A percentile compares a stretch with the other conserved stretches of the same genome.
Evolutionary conservation across 1,284 basidiomycete species (phyloP).

Genomic region (Ustilago sp.): DNA sequence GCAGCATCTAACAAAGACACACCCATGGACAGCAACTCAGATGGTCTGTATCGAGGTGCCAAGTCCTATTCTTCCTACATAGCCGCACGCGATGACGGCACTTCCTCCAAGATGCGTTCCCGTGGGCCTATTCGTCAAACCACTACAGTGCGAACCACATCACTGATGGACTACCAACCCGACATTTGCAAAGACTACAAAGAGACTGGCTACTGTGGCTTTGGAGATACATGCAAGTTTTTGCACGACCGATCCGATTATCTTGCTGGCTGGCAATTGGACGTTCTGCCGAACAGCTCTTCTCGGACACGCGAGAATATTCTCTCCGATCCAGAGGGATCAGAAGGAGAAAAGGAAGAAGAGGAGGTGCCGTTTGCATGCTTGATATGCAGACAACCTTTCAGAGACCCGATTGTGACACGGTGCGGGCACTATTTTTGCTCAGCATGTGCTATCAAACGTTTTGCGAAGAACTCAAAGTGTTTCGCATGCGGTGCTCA

Average conservation of each 20-base stretch:
- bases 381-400: constrained; percentile 92
- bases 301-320: constrained; percentile 43
- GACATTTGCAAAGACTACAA: constrained; percentile 99
- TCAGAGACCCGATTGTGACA: constrained; percentile 93
- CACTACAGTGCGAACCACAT: constrained; percentile 91
- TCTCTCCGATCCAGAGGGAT: constrained; percentile 34
- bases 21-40: constrained; percentile 72
- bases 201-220: constrained; percentile 99
- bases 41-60: constrained; percentile 89
- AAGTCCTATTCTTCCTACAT: constrained; percentile 84
- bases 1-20: constrained; percentile 1
- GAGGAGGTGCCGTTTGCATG: constrained; percentile 98
- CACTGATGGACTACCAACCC: constrained; percentile 96
- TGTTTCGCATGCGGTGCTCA: constrained; percentile 93
- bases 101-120: constrained; percentile 88
- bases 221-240: constrained; percentile 94
- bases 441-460: constrained; percentile 87
- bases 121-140: constrained; percentile 56
- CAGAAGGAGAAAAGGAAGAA: constrained; percentile 72
- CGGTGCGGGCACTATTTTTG: constrained; percentile 98
- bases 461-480: constrained; percentile 92
- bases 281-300: constrained; percentile 64
- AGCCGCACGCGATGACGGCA: constrained; percentile 75
- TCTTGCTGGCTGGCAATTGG: constrained; percentile 95
- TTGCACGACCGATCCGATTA: constrained; percentile 77